Conservation (phyloP, 2,329 filamentous ascomycete species). For the Aspergillus sp. region DNA sequence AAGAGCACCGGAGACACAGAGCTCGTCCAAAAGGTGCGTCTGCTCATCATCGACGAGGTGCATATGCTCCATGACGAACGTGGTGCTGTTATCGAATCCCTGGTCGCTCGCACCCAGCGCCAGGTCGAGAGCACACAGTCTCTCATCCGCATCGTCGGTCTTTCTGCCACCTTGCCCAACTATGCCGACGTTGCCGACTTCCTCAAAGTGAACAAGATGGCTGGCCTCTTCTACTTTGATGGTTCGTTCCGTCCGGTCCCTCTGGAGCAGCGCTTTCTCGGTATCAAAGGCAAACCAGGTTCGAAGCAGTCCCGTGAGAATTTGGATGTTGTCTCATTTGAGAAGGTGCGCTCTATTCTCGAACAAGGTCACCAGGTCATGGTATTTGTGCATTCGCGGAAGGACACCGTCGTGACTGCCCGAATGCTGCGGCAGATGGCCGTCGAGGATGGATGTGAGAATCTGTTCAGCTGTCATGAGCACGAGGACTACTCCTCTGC, state of each 20-base stretch:
- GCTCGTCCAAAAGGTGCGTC: constrained; percentile 88
- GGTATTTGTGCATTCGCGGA: constrained; percentile 96
- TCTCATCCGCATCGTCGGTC: constrained; percentile 86
- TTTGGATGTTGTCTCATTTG: constrained; percentile 75
- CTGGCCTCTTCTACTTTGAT: constrained; percentile 94
- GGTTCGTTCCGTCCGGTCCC: constrained; percentile 91
- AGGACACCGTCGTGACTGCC: constrained; percentile 85
- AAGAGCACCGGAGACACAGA: constrained; percentile 97
- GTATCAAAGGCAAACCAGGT: constrained; percentile 79
- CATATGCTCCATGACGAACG: constrained; percentile 99
- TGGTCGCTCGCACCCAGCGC: constrained; percentile 87
- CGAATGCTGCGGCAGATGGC: constrained; percentile 81
- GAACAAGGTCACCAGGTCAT: constrained; percentile 90
- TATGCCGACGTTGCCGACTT: constrained; percentile 96
- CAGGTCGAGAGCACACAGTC: constrained; percentile 98
- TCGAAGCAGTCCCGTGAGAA: constrained; percentile 78
- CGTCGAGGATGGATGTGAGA: constrained; percentile 64
- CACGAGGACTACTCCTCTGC: constrained; percentile 76
- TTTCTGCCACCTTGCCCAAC: constrained; percentile 93
- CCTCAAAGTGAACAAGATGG: constrained; percentile 85
- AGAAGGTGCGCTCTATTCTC: constrained; percentile 92
- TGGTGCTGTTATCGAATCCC: constrained; percentile 87
- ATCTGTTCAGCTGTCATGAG: constrained; percentile 70
- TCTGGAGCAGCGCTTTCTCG: constrained; percentile 92
- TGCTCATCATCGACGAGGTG: constrained; percentile 96